Evolutionary conservation across 306 rosid genomes (phyloP).

Genomic region (Sechiopsis laciniata): DNA sequence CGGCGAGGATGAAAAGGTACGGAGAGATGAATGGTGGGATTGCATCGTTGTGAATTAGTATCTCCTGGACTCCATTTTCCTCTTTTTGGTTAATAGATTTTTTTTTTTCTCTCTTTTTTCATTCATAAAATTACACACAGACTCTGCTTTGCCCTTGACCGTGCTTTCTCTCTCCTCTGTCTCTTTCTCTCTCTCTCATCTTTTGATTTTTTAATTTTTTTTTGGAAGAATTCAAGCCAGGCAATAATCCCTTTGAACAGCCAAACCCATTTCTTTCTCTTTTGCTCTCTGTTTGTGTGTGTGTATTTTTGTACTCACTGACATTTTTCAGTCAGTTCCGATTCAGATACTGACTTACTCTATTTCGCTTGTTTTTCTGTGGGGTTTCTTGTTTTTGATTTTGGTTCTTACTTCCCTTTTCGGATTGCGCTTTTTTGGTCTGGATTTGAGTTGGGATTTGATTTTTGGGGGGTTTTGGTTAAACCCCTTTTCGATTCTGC

Average conservation of each 20-base stretch:
- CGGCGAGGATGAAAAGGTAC: slow-evolving; percentile 38
- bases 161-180: slow-evolving; percentile 25
- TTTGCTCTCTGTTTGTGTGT: slow-evolving; percentile 14
- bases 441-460: slow-evolving; percentile 28
- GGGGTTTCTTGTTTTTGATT: neutral
- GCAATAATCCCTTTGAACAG: neutral
- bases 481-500: slow-evolving; percentile 7
- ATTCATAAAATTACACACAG: neutral
- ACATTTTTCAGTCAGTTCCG: slow-evolving; percentile 43
- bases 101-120: slow-evolving; percentile 3
- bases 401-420: slow-evolving; percentile 25
- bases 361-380: slow-evolving; percentile 14
- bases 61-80: slow-evolving; percentile 36
- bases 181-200: slow-evolving; percentile 29
- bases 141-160: slow-evolving; percentile 16
- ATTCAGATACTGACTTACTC: slow-evolving; percentile 45
- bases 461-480: slow-evolving; percentile 26
- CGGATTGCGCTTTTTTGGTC: slow-evolving; percentile 29
- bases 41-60: slow-evolving; percentile 28
- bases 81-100: slow-evolving; percentile 10
- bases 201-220: slow-evolving; percentile 19
- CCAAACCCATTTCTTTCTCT: slow-evolving; percentile 18
- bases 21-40: slow-evolving; percentile 42
- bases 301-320: slow-evolving; percentile 24
- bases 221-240: neutral